Base-by-base conservation (phyloP, 2,329 filamentous ascomycete genomes). In the Xylariaceae sp. region DNA sequence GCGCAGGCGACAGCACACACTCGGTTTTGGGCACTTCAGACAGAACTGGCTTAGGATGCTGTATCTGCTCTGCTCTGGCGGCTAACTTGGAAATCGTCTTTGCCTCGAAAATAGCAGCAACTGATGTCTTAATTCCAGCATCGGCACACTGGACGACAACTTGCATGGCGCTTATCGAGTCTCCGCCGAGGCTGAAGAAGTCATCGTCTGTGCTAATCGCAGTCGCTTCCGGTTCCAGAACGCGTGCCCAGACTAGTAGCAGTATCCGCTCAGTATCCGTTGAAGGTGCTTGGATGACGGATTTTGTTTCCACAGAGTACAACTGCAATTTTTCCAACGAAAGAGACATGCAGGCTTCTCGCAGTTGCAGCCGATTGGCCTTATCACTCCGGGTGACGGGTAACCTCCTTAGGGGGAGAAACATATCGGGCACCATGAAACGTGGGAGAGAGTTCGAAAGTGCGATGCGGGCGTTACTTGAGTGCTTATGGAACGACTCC, bases 131-230 rank as follows among this genome's bases (percentile, higher is more conserved):
- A 2, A 69, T 44, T 1, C 56, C 58, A 3, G 58, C 56, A 8
- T 60, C 56, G 7, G 63, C 60, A 25, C 64, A 65, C 5, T 59
- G 58, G n/a, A 75, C 70, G 3, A 66, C 62, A 12, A 72, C 57
- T 7, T 65, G 61, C 59, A 74, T 74, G 2, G 71, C 69, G 2
- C 57, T 56, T 22, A 74, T 71, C 7, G 70, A 73, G 37, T 74
- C 70, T 3, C 71, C 71, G 3, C 71, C 71, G 0, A 72, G 55
- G 4, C 54, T 52, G 14, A 71, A 60, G 40, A 74, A 72, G 37
- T 63, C 62, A 27, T 62, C 56, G 12, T 64, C 58, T 0, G 58
- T 41, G 1, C 60, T 55, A 20, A 68, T 55, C 2, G 63, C 52
- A 0, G 57, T 55, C 0, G 59, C 47, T 0, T 62, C 46, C 3